Conservation (phyloP, 2,329 filamentous ascomycete genomes). For the Zelopaecilomyces penicillatus region DNA sequence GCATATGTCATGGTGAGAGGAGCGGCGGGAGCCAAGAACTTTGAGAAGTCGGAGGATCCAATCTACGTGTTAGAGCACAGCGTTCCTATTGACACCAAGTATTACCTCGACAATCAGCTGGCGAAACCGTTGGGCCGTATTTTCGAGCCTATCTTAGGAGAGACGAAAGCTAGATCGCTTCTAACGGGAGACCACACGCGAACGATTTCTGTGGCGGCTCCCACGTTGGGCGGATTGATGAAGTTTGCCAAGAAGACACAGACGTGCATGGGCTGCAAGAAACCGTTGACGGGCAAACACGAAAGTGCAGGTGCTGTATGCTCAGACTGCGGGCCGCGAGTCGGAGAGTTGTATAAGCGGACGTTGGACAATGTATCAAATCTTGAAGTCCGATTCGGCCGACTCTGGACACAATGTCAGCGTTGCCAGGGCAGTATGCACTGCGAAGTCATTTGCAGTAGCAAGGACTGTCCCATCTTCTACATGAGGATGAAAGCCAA, state of each 20-base stretch:
- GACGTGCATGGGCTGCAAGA: conserved; percentile 99
- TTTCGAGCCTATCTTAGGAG: conserved; percentile 94
- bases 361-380: conserved; percentile 82
- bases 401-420: conserved; percentile 97
- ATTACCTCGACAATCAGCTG: conserved; percentile 97
- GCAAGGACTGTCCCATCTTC: conserved; percentile 95
- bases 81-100: conserved; percentile 93
- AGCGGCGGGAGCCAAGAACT: conserved; percentile 82
- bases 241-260: conserved; percentile 97
- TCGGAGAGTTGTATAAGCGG: conserved; percentile 90
- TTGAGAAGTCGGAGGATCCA: conserved; percentile 93
- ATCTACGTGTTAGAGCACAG: conserved; percentile 97
- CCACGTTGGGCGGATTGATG: conserved; percentile 89
- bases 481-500: conserved; percentile 99
- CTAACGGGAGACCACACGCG: conserved; percentile 91
- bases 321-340: conserved; percentile 70
- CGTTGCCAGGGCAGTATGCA: conserved; percentile 96
- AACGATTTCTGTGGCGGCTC: conserved; percentile 86
- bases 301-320: conserved; percentile 85
- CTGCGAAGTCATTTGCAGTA: conserved; percentile 95
- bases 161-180: conserved; percentile 79
- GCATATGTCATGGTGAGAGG: conserved; percentile 98
- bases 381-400: conserved; percentile 82
- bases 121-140: conserved; percentile 90
- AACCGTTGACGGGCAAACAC: conserved; percentile 71